These are phyloP conservation scores for Phytophthora hibernalis DNA, from an alignment of 352 stramenopile species.

Conservation along the genomic window DNA sequence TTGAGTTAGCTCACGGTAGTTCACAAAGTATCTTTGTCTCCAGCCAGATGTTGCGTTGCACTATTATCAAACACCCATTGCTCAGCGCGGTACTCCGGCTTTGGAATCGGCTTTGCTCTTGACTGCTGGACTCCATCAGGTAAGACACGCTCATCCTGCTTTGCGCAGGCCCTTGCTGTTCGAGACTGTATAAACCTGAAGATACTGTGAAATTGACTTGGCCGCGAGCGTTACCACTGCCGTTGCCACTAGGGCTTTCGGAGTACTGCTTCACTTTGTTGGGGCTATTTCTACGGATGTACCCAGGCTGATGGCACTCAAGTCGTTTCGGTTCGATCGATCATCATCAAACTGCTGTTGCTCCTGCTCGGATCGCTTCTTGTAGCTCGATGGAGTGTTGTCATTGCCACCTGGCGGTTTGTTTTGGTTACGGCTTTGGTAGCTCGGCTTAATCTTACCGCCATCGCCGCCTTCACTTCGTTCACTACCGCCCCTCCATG, in stretches of 20 bases:
- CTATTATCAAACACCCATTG: constrained; percentile 11
- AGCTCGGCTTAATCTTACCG: too few species aligned
- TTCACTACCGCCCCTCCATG: not conserved
- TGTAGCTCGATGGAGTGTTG: not conserved
- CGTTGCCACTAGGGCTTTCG: not conserved
- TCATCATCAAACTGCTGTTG: constrained; percentile 1
- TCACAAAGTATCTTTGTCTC: constrained; percentile 16
- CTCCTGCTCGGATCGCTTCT: constrained; percentile 1
- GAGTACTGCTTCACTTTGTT: not conserved
- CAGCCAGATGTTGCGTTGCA: constrained; percentile 7
- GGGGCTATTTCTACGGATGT: not conserved
- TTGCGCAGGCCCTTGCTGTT: not conserved
- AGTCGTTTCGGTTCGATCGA: not conserved
- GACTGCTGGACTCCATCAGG: not conserved
- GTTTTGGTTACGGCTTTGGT: too few species aligned
- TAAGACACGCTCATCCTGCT: not conserved
- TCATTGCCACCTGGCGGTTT: not conserved
- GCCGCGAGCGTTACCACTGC: not conserved
- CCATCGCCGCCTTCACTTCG: too few species aligned
- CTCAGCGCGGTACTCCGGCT: constrained; percentile 1
- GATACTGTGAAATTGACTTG: not conserved
- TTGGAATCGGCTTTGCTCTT: not conserved
- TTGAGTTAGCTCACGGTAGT: constrained; percentile 1
- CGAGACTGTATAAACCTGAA: not conserved
- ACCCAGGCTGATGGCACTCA: constrained; percentile 1